Evolutionary conservation across 805 yeast genomes (phyloP), one percentile per base, ranked within the genome.

Genomic region (Komagataella pseudopastoris): DNA sequence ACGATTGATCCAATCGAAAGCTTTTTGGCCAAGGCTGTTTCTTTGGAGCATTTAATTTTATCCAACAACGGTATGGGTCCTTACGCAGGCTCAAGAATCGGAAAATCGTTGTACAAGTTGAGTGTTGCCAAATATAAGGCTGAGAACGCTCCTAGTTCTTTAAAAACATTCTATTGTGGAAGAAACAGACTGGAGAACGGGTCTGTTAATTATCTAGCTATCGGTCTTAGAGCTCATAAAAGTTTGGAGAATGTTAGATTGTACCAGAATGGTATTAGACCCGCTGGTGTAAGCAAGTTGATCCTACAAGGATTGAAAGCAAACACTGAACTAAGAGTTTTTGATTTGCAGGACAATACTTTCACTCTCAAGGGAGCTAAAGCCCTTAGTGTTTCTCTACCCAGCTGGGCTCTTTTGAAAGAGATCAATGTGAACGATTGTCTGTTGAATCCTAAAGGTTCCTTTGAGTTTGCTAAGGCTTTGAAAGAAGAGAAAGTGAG

Each of bases 1-100:
- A 86, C 98, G 22, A 88, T 93, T 55, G 96, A 85, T 53, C 95
- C 93, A 6, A 75, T 93, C 52, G 96, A 93, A 63, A 74, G 72
- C 23, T 89, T 83, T 60, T 72, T 93, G 53, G 71, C 86, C 10
- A 74, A 83, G 59, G 95, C 91, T 43, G 76, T 79, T 16, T 81
- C 95, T 23, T 70, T 93, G 52, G 85, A 87, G 67, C 96, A 93
- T 64, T 76, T 93, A 65, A 82, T 88, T 57, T 73, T 93, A 55
- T 84, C 96, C 48, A 93, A 93, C 69, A 93, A 93, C 66, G 99
- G 99, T 52, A 84, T 93, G 81, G 99, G 99, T 43, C 99, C 99
- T 23, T 85, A 85, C 64, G 96, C 98, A 0, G 99, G 99, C 60
- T 84, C 91, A 52, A 79, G 96, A 64, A 86, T 93, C 55, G 99